Evolutionary conservation across 495 filamentous ascomycete genomes (phyloP).

Genomic region (Penicillium riverlandense): DNA sequence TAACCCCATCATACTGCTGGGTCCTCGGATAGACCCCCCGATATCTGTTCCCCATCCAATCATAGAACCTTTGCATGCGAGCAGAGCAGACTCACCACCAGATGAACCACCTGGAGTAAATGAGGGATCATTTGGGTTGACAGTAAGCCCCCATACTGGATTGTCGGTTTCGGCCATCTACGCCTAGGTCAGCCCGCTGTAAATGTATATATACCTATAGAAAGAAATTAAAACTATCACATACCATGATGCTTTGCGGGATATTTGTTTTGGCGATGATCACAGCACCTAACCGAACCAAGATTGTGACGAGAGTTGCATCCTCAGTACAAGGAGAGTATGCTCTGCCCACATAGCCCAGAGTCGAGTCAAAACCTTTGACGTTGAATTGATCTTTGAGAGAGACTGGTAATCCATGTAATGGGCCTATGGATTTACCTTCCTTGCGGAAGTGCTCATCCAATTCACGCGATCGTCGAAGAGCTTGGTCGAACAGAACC

Average conservation of each 20-base stretch:
- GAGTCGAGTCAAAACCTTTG: slow-evolving; percentile 48
- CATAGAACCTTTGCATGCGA: slow-evolving; percentile 53
- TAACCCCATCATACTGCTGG: slow-evolving; percentile 44
- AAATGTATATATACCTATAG: too few relatives aligned
- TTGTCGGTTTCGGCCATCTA: slow-evolving; percentile 48
- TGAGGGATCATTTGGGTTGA: slow-evolving; percentile 39
- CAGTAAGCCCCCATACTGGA: slow-evolving; percentile 47
- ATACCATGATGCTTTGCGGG: slow-evolving; percentile 46
- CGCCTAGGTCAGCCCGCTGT: too few relatives aligned
- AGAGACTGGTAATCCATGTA: slow-evolving; percentile 60
- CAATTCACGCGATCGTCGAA: slow-evolving; percentile 48
- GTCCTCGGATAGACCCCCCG: slow-evolving; percentile 55
- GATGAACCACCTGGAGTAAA: slow-evolving; percentile 52
- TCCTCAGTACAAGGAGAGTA: slow-evolving; percentile 45
- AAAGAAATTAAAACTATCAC: slow-evolving; percentile 3
- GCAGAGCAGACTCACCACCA: slow-evolving; percentile 56
- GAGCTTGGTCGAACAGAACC: slow-evolving; percentile 53
- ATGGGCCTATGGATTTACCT: slow-evolving; percentile 40
- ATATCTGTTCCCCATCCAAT: slow-evolving; percentile 60
- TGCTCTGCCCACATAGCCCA: slow-evolving; percentile 51
- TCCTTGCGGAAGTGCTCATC: slow-evolving; percentile 22
- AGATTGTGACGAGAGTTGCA: slow-evolving; percentile 36
- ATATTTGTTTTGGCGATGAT: slow-evolving; percentile 56
- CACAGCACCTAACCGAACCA: slow-evolving; percentile 44
- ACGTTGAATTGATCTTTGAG: slow-evolving; percentile 65